These are phyloP conservation scores for Phaeosphaeriaceae sp. DNA, from an alignment of 2,329 filamentous ascomycete species.

Conservation along the genomic window DNA sequence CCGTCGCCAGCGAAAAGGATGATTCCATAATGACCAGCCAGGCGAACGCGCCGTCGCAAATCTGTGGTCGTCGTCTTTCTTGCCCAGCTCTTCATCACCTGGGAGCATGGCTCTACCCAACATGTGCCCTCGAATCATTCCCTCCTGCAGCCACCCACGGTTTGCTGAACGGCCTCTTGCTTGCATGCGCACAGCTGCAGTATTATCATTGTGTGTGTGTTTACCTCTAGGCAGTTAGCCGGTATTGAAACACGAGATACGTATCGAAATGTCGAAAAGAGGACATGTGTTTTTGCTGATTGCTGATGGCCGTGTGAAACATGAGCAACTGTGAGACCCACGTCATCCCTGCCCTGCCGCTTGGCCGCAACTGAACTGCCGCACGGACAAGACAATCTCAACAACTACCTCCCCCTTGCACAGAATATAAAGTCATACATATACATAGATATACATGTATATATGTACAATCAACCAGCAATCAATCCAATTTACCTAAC, in stretches of 20 bases:
- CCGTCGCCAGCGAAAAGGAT: constrained; percentile 52
- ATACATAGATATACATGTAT: not conserved
- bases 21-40: constrained; percentile 25
- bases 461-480: not conserved
- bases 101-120: constrained; percentile 52
- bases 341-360: not conserved
- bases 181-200: constrained; percentile 32
- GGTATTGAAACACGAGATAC: too few species aligned
- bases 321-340: too few species aligned
- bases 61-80: constrained; percentile 67
- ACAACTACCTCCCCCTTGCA: not conserved
- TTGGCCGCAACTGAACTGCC: constrained; percentile 5
- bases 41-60: constrained; percentile 48
- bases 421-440: not conserved
- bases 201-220: constrained; percentile 31
- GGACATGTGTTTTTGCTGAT: too few species aligned
- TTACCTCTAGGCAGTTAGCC: not conserved
- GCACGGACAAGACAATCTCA: not conserved
- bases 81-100: constrained; percentile 68
- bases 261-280: too few species aligned
- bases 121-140: constrained; percentile 37
- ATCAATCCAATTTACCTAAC: not conserved
- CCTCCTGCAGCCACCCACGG: constrained; percentile 35
- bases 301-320: too few species aligned
- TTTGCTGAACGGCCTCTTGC: constrained; percentile 24